Evolutionary conservation across 2,329 filamentous ascomycete species (phyloP), one percentile per base, ranked within the genome.

Genomic region (Myriosclerotinia duriaeana): DNA sequence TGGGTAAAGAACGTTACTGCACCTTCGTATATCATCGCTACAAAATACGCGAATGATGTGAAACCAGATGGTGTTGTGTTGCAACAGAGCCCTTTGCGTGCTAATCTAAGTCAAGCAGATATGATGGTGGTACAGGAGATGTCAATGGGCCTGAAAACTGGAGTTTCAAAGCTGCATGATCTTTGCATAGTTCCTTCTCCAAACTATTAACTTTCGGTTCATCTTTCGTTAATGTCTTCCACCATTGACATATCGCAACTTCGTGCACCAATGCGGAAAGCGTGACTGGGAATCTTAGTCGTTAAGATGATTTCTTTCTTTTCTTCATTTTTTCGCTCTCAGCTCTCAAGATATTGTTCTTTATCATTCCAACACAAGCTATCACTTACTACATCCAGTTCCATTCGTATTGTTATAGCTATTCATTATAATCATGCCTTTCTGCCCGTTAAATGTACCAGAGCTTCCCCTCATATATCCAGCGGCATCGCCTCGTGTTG

Each of bases 81-180:
- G 55, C 79, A 80, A 58, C 79, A 79, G 70, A 77, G 83, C 46
- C 79, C 78, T 6, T 72, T 85, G 62, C 85, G 84, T 71, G 75
- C 77, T n/a, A 72, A 68, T 66, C 72, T 72, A 12, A 48, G n/a
- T 34, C 52, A 63, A 42, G 70, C 69, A 17, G 62, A 20, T 34
- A 54, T 55, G 50, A 68, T 61, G 68, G 69, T 61, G 68, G 69
- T 2, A 44, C 22, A 17, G 69, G 70, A 5, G 61, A 74, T 64
- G 50, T 58, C 7, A 55, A 69, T 64, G n/a, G 42, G 46, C 63
- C 60, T 46, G 66, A 65, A 59, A 73, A 67, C 63, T 74, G 71
- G 73, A 44, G n/a, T 14, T 73, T 68, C 72, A 55, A 66, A 44
- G 15, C 15, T 12, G n/a, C 38, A 20, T 62, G 40, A 5, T 30